Conservation (phyloP, 768 basidiomycete species). For the Phanerochaete sordida region DNA sequence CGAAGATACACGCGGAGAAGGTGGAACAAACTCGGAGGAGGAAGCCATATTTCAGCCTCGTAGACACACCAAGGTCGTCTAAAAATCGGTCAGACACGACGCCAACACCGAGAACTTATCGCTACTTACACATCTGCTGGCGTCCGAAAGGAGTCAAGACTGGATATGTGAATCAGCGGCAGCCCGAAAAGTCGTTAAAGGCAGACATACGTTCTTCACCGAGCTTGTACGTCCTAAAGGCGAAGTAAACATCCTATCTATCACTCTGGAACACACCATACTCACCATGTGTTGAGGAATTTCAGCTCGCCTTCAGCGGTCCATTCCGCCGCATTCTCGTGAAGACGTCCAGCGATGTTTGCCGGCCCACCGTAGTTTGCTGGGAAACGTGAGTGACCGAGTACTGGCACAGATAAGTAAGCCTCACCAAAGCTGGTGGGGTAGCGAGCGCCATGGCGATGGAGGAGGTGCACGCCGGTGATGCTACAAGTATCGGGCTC, state of each 20-base stretch:
- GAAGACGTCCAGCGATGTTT: slow-evolving; percentile 51
- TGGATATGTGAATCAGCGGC: slow-evolving; percentile 29
- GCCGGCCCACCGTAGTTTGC: slow-evolving; percentile 59
- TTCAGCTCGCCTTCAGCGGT: slow-evolving; percentile 58
- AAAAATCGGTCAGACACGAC: not conserved
- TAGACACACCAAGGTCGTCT: slow-evolving; percentile 41
- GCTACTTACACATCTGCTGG: slow-evolving; percentile 77
- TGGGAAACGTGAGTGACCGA: slow-evolving; percentile 34
- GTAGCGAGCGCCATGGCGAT: slow-evolving; percentile 77
- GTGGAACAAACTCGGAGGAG: slow-evolving; percentile 31
- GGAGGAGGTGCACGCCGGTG: slow-evolving; percentile 74
- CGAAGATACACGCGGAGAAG: not conserved
- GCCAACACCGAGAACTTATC: too few species aligned
- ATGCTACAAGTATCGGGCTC: slow-evolving; percentile 67
- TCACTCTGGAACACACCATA: slow-evolving; percentile 11
- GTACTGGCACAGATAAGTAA: not conserved
- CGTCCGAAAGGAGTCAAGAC: slow-evolving; percentile 87
- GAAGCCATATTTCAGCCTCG: slow-evolving; percentile 41
- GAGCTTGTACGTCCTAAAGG: slow-evolving; percentile 77
- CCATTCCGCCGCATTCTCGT: slow-evolving; percentile 56
- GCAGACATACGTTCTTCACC: slow-evolving; percentile 68
- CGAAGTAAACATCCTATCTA: not conserved
- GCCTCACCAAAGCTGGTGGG: slow-evolving; percentile 60
- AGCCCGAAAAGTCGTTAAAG: not conserved
- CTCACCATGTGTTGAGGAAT: slow-evolving; percentile 83